phyloP scores from a whole-genome alignment of 768 basidiomycete species.

The Paxillus involutus region DNA sequence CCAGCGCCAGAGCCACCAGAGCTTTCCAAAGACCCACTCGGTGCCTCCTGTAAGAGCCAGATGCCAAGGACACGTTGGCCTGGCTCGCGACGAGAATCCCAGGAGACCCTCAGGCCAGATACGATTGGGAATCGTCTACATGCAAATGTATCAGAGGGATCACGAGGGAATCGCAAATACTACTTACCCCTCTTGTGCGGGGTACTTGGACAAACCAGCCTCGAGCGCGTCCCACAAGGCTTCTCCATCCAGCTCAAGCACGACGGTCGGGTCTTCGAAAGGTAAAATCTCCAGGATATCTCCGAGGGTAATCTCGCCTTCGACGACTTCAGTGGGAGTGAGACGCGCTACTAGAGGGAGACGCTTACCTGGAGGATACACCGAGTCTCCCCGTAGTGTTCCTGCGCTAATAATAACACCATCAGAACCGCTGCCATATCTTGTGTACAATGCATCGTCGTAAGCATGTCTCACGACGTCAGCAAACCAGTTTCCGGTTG shows the following conservation, averaged over 20 bases:
- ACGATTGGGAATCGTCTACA: slow-evolving; percentile 84
- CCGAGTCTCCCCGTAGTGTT: slow-evolving; percentile 81
- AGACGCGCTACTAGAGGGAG: background rate
- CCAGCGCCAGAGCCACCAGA: slow-evolving; percentile 21
- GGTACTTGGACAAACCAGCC: slow-evolving; percentile 70
- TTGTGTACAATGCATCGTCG: slow-evolving; percentile 62
- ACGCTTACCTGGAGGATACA: slow-evolving; percentile 73
- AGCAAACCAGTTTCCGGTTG: slow-evolving; percentile 79
- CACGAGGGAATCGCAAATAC: background rate
- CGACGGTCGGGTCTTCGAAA: slow-evolving; percentile 83
- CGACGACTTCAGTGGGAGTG: background rate
- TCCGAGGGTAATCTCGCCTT: slow-evolving; percentile 77
- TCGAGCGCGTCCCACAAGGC: slow-evolving; percentile 82
- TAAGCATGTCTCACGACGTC: slow-evolving; percentile 84
- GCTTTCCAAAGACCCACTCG: slow-evolving; percentile 18
- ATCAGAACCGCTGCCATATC: slow-evolving; percentile 66
- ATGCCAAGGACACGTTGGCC: slow-evolving; percentile 75
- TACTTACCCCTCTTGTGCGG: slow-evolving; percentile 84
- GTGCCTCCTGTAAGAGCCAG: slow-evolving; percentile 49
- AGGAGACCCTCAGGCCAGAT: slow-evolving; percentile 79
- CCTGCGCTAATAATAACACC: slow-evolving; percentile 83
- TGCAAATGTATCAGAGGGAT: background rate
- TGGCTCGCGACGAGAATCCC: slow-evolving; percentile 78
- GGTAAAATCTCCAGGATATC: slow-evolving; percentile 89
- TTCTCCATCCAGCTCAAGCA: slow-evolving; percentile 76